Conservation (phyloP, 768 basidiomycete species). For the Tulasnella sp. region DNA sequence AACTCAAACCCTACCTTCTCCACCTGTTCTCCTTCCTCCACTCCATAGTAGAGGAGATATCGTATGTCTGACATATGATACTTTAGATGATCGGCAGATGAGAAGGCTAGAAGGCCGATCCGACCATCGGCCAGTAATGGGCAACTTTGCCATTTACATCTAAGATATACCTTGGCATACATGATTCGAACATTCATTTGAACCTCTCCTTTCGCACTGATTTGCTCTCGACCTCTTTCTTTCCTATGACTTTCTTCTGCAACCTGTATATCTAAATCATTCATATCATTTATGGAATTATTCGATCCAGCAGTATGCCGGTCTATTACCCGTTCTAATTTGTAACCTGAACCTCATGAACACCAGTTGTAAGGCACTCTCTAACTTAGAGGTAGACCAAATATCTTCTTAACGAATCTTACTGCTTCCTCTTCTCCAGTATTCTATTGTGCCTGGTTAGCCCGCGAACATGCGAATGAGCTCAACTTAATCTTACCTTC, state of each 20-base stretch:
- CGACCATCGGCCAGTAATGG: constrained; percentile 79
- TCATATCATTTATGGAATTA: constrained; percentile 5
- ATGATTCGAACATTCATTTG: too few relatives aligned
- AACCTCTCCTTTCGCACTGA: neutral
- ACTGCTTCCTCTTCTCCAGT: constrained; percentile 54
- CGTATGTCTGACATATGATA: constrained; percentile 55
- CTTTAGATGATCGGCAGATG: constrained; percentile 65
- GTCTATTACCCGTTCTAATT: neutral
- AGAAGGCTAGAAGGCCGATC: constrained; percentile 60
- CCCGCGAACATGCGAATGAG: neutral
- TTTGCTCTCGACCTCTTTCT: neutral
- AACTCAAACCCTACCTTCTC: constrained; percentile 19
- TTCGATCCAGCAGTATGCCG: neutral
- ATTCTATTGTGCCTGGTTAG: constrained; percentile 32
- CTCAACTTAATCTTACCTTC: constrained; percentile 41
- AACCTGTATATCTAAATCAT: neutral
- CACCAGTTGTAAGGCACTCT: too few relatives aligned
- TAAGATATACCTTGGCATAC: too few relatives aligned
- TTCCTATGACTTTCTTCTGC: neutral
- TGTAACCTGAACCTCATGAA: too few relatives aligned
- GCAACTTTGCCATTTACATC: constrained; percentile 57
- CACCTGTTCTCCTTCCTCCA: constrained; percentile 25
- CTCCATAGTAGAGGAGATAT: constrained; percentile 51
- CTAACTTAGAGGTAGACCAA: constrained; percentile 21
- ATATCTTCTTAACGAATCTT: constrained; percentile 39